Conservation (phyloP, 768 basidiomycete species). For the Hemileccinum impolitum region DNA sequence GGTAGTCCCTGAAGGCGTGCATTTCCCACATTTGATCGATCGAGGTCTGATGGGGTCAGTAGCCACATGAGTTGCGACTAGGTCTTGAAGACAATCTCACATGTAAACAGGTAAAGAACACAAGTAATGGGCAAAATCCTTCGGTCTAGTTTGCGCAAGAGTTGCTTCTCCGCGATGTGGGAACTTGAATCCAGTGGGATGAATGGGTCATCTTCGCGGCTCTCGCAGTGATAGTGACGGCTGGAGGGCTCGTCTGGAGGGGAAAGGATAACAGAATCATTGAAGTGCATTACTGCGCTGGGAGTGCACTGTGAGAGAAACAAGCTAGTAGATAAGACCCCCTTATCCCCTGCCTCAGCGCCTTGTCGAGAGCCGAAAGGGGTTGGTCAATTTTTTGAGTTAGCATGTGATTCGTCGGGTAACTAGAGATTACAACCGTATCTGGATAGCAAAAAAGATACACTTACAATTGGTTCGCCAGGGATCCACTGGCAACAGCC, state of each 20-base stretch:
- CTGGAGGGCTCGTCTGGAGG: conserved; percentile 4
- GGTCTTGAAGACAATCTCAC: conserved; percentile 38
- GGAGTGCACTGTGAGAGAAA: too few species aligned
- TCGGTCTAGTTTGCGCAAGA: conserved; percentile 62
- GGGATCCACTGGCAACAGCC: too few species aligned
- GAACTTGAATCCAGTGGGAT: conserved; percentile 12
- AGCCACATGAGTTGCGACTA: background rate
- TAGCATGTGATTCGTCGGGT: too few species aligned
- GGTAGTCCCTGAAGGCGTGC: conserved; percentile 72
- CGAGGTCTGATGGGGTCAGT: conserved; percentile 41
- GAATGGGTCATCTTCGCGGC: conserved; percentile 18
- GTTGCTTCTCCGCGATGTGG: conserved; percentile 41
- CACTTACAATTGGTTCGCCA: too few species aligned
- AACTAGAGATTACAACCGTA: too few species aligned
- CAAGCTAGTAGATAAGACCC: too few species aligned
- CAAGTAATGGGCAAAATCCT: conserved; percentile 71
- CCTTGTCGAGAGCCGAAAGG: too few species aligned
- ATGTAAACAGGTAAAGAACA: conserved; percentile 73
- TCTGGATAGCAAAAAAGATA: too few species aligned
- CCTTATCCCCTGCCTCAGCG: too few species aligned
- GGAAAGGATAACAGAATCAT: conserved; percentile 6
- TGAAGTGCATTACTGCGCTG: conserved; percentile 15
- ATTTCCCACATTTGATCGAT: conserved; percentile 78
- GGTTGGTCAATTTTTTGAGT: too few species aligned
- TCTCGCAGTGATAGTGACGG: background rate